A percentile compares a stretch with the other conserved stretches of the same genome.
Conservation (phyloP, 768 basidiomycete species). For the Candolleomyces aberdarensis region DNA sequence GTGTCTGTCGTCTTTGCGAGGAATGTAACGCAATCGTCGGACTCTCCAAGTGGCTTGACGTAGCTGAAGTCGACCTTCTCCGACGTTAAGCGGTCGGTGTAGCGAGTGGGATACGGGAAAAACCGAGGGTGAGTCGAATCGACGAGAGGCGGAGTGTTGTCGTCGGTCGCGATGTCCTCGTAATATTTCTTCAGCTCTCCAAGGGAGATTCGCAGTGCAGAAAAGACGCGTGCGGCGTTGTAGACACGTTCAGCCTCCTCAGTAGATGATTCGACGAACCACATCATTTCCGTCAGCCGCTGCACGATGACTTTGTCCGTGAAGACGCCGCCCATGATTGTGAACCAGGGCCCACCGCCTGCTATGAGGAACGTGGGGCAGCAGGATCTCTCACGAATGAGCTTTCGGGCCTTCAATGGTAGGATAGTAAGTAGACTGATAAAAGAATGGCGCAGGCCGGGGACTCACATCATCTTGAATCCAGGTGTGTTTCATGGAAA, state of each 20-base stretch:
- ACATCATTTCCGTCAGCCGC: constrained; percentile 29
- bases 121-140: neutral
- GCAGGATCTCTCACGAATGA: constrained; percentile 14
- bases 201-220: neutral
- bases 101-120: neutral
- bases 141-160: too few relatives aligned
- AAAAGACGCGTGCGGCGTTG: neutral
- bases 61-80: constrained; percentile 8
- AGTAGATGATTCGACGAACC: constrained; percentile 18
- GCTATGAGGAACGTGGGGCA: constrained; percentile 32
- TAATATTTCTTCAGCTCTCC: neutral
- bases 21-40: neutral
- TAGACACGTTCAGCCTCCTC: constrained; percentile 14
- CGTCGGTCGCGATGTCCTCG: neutral
- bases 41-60: constrained; percentile 20
- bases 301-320: constrained; percentile 25
- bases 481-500: constrained; percentile 18
- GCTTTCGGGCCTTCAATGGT: neutral
- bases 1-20: neutral
- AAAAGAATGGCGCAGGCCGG: neutral
- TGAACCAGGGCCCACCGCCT: constrained; percentile 28
- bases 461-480: constrained; percentile 1
- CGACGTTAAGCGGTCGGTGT: neutral
- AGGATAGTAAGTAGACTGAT: neutral
- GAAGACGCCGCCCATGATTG: constrained; percentile 30